Conservation (phyloP, 192 early-diverging fungal genomes). For the Coemansia sp. region DNA sequence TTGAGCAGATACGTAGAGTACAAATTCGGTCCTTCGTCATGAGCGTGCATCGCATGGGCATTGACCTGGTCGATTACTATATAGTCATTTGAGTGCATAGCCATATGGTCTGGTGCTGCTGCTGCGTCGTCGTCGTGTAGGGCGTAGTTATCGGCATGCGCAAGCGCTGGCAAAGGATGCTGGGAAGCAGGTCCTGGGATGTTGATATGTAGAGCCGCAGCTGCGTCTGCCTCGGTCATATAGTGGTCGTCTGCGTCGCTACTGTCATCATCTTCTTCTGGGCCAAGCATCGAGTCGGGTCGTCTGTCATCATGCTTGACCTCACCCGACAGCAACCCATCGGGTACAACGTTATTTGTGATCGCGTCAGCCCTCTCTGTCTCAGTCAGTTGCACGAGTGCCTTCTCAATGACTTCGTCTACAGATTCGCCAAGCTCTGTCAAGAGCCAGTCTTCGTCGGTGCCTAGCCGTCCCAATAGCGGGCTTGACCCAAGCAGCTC, state of each 20-base stretch:
- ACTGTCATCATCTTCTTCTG: constrained; percentile 3
- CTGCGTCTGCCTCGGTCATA: neutral
- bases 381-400: constrained; percentile 12
- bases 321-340: neutral
- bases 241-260: neutral
- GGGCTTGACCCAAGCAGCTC: constrained; percentile 52
- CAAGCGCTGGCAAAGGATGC: neutral
- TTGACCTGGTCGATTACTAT: neutral
- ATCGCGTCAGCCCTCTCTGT: neutral
- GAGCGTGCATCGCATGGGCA: constrained; percentile 1
- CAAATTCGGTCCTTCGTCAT: constrained; percentile 24
- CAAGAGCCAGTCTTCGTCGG: constrained; percentile 41
- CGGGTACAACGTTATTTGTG: neutral
- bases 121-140: neutral
- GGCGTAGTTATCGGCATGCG: neutral
- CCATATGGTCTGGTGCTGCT: neutral
- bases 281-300: constrained; percentile 5
- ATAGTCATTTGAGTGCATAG: neutral
- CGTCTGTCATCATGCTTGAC: neutral
- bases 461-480: constrained; percentile 31
- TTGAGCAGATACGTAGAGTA: constrained; percentile 55
- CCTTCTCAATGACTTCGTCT: constrained; percentile 27
- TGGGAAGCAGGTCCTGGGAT: neutral
- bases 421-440: constrained; percentile 38
- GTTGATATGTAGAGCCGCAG: constrained; percentile 4